Evolutionary conservation across 495 filamentous ascomycete species (phyloP), one percentile per base, ranked within the genome.

Genomic region (Podospora didyma): DNA sequence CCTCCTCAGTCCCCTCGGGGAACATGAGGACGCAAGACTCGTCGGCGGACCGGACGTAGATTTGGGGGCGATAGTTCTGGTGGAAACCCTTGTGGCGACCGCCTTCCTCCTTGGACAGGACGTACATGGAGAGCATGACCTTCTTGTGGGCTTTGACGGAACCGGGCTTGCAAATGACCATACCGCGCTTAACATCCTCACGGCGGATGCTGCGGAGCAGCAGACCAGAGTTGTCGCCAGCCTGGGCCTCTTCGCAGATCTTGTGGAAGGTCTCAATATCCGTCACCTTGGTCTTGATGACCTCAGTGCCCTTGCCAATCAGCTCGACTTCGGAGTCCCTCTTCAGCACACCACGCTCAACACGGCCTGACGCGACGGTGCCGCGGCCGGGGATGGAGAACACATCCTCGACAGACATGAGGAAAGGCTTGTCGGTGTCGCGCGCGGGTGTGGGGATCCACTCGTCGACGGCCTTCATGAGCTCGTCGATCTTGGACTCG

Each of bases 191-290:
- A 64, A 98, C 77, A 65, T 98, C 95, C 74, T 97, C 95, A 68
- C 94, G 89, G 73, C 88, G 88, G 68, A 97, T 74, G 80, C 94
- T 90, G 74, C 94, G 89, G 72, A 98, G 87, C 21, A 98, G 84
- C 20, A 98, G 87, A 70, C 94, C 94, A n/a, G 93, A 94, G 85
- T 96, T 97, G 78, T 98, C 94, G 68, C 94, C 94, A 52, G 94
- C 94, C 57, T 86, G 82, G 57, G 90, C 90, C 75, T 96, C 90
- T 51, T 94, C 90, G 74, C 92, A 96, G 47, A 89, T 90, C 82
- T 98, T 98, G 83, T 97, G 95, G 83, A 98, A 98, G 57, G 92
- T 97, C 80, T 98, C 94, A 69, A 97, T 96, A 67, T 97, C 94
- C 66, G 94, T 98, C 56, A 98, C 92, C 80, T 96, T 97, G 69